Conservation (phyloP, 2,329 filamentous ascomycete genomes). For the Aspergillus uvarum region DNA sequence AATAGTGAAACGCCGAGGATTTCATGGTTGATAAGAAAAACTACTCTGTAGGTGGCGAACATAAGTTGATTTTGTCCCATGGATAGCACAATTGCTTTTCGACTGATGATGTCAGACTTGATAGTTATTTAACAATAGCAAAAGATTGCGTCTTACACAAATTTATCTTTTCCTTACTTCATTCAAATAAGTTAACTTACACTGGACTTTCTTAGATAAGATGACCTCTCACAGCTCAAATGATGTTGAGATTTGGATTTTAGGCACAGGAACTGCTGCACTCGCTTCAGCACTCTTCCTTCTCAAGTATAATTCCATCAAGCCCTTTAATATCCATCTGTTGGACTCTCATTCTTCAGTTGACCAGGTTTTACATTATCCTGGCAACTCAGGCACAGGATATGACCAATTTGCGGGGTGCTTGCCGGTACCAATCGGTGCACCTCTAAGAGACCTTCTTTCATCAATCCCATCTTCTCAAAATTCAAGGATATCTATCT, state of each 20-base stretch:
- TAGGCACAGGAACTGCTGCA: slow-evolving; percentile 8
- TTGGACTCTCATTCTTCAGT: slow-evolving; percentile 8
- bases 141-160: too few species aligned
- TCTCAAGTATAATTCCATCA: background rate
- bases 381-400: slow-evolving; percentile 8
- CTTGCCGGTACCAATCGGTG: slow-evolving; percentile 17
- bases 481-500: background rate
- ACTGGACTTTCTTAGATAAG: too few species aligned
- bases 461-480: slow-evolving; percentile 10
- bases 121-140: too few species aligned
- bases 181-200: too few species aligned
- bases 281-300: slow-evolving; percentile 8
- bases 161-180: too few species aligned
- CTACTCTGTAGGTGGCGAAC: too few species aligned
- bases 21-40: too few species aligned
- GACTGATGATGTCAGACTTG: too few species aligned
- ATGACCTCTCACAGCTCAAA: too few species aligned
- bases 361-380: slow-evolving; percentile 9
- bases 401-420: slow-evolving; percentile 23
- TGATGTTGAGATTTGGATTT: slow-evolving; percentile 4
- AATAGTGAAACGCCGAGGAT: too few species aligned
- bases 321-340: background rate
- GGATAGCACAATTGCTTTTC: too few species aligned
- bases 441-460: slow-evolving; percentile 14
- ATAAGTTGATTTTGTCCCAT: too few species aligned